Percentiles rank a stretch among this genome's conserved stretches.
phyloP scores from a whole-genome alignment of 352 stramenopile genomes.

The Globisporangium apiculatum region DNA sequence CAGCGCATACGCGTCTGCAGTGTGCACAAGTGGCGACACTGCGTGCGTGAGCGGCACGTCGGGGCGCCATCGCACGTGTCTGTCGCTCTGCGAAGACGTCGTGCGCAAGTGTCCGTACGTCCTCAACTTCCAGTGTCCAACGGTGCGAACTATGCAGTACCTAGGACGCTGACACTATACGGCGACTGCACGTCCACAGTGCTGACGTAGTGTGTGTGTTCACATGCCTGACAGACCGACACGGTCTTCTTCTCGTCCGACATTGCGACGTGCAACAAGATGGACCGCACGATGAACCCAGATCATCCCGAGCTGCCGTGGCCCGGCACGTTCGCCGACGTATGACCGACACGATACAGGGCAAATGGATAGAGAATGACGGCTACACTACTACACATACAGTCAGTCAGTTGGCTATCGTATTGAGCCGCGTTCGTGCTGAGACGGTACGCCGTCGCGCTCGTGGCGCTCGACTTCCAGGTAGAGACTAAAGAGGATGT shows the following conservation, averaged over 20 bases:
- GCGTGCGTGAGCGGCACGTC: constrained; percentile 36
- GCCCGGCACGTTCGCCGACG: constrained; percentile 68
- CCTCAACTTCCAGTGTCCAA: constrained; percentile 78
- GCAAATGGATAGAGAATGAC: no score
- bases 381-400: no score
- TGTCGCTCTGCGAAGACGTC: constrained; percentile 82
- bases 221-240: constrained; percentile 28
- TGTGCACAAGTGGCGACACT: constrained; percentile 4
- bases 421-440: constrained; percentile 4
- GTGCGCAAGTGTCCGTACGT: constrained; percentile 82
- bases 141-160: constrained; percentile 17
- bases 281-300: constrained; percentile 59
- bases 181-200: not conserved
- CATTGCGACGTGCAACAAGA: constrained; percentile 67
- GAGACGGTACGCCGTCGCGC: constrained; percentile 25
- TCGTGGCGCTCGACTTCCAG: constrained; percentile 64
- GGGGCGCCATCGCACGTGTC: constrained; percentile 51
- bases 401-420: constrained; percentile 4
- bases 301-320: constrained; percentile 56
- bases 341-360: constrained; percentile 11
- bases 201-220: not conserved
- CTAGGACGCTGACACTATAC: no score
- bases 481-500: constrained; percentile 91
- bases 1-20: not conserved
- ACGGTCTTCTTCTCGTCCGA: constrained; percentile 69